These are phyloP conservation scores for Dothidotthia symphoricarpi DNA, from an alignment of 2,329 filamentous ascomycete genomes.

Conservation along the genomic window DNA sequence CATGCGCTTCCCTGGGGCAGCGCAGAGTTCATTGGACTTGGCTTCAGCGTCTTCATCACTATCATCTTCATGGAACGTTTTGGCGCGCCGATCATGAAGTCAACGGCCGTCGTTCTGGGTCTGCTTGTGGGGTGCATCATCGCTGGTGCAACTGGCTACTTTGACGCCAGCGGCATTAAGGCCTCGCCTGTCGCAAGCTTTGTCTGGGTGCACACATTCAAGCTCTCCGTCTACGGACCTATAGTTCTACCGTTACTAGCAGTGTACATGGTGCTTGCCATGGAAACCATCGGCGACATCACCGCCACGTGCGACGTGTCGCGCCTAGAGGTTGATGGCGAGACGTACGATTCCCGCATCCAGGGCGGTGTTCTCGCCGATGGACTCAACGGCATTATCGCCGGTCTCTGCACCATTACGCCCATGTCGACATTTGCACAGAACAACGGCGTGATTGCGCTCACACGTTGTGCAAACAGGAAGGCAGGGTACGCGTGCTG, in stretches of 20 bases:
- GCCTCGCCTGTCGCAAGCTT: constrained; percentile 70
- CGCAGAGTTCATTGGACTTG: constrained; percentile 74
- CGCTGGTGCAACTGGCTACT: constrained; percentile 74
- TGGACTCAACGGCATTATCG: constrained; percentile 71
- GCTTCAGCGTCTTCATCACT: constrained; percentile 75
- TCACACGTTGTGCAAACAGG: constrained; percentile 78
- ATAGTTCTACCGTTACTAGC: constrained; percentile 68
- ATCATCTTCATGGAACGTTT: constrained; percentile 81
- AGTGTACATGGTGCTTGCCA: constrained; percentile 66
- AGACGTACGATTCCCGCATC: constrained; percentile 70
- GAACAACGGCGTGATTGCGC: constrained; percentile 80
- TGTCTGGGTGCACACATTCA: constrained; percentile 77
- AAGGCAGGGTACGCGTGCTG: constrained; percentile 77
- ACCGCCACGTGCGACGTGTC: constrained; percentile 81
- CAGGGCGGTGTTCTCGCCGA: constrained; percentile 78
- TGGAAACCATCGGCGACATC: constrained; percentile 78
- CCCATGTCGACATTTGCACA: constrained; percentile 80
- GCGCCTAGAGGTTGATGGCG: constrained; percentile 69
- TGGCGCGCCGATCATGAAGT: constrained; percentile 82
- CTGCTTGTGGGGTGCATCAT: constrained; percentile 76
- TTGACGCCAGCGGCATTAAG: constrained; percentile 69
- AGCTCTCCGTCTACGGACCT: constrained; percentile 67
- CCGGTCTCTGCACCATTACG: constrained; percentile 74
- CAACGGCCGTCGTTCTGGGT: constrained; percentile 71
- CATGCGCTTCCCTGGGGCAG: constrained; percentile 74